These are phyloP conservation scores for Fusarium buxicola DNA, from an alignment of 2,329 filamentous ascomycete genomes.

Conservation along the genomic window DNA sequence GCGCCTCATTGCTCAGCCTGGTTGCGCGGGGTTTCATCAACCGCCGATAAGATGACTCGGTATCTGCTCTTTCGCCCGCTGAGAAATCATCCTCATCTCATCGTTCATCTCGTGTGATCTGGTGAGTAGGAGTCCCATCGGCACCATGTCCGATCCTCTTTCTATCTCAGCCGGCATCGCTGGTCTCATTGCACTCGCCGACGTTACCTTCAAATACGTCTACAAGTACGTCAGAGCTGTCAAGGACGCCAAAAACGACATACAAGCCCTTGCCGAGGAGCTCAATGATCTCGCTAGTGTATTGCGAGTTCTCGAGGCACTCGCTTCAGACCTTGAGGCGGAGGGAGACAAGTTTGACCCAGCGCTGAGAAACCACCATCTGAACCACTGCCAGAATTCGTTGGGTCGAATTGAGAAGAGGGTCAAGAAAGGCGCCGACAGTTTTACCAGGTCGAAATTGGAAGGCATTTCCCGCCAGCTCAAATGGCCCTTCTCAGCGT, in stretches of 20 bases:
- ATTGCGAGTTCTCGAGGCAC: not conserved
- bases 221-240: constrained; percentile 9
- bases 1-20: too few species aligned
- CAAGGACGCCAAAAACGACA: not conserved
- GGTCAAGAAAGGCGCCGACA: not conserved
- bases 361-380: not conserved
- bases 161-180: constrained; percentile 17
- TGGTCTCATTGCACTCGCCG: constrained; percentile 4
- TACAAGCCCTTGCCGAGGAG: not conserved
- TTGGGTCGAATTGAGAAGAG: not conserved
- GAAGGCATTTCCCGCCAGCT: not conserved
- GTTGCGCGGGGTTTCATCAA: not conserved
- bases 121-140: not conserved
- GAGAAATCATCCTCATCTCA: not conserved
- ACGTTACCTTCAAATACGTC: not conserved
- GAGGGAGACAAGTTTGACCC: constrained; percentile 7
- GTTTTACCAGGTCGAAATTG: not conserved
- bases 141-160: constrained; percentile 15
- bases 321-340: constrained; percentile 3
- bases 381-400: constrained; percentile 1
- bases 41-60: not conserved
- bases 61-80: not conserved
- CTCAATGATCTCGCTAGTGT: constrained; percentile 3
- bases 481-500: constrained; percentile 30
- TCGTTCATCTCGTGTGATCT: not conserved